Evolutionary conservation across 805 yeast genomes (phyloP), one percentile per base, ranked within the genome.

Genomic region (Metschnikowia noctiluminum): DNA sequence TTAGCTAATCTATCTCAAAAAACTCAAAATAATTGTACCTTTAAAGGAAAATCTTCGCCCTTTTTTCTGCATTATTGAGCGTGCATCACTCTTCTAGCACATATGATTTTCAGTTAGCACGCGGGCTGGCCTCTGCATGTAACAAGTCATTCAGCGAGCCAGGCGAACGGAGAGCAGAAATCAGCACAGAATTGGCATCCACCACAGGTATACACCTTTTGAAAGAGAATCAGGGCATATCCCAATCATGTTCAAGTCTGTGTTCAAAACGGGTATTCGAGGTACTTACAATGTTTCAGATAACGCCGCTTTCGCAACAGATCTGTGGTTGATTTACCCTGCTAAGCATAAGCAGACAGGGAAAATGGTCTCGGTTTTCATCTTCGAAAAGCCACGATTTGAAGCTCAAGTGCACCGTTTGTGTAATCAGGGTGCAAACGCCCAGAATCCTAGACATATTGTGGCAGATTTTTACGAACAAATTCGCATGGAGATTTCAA

Each of bases 311-410:
- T 89, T 90, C 65, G 73, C 75, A 14, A 76, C 85, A 7, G 95
- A 87, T 21, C 86, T 91, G 15, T 91, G 97, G 97, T 66, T 83
- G 7, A 81, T 91, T 0, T 87, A 80, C 60, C 89, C 92, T 1
- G 97, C 92, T n/a, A 86, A 85, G 54, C 85, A 84, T 48, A 80
- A 81, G 55, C 70, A 78, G 27, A 70, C 81, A 1, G 83, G 84
- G 35, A 75, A 79, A 41, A 66, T 73, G 49, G 96, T 82, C 1
- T 87, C 96, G 2, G 95, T 92, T 10, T 90, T 94, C 68, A 83
- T 87, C 30, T 87, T 90, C 60, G 96, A 87, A 64, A 91, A 90
- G 70, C 80, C 83, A 61, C 82, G 80, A 47, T 81, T 87, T 54
- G 91, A 87, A 55, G 64, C 77, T 7, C 69, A 70, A 47, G 63